Base-by-base conservation (phyloP, 495 filamentous ascomycete species). In the Halenospora varia region DNA sequence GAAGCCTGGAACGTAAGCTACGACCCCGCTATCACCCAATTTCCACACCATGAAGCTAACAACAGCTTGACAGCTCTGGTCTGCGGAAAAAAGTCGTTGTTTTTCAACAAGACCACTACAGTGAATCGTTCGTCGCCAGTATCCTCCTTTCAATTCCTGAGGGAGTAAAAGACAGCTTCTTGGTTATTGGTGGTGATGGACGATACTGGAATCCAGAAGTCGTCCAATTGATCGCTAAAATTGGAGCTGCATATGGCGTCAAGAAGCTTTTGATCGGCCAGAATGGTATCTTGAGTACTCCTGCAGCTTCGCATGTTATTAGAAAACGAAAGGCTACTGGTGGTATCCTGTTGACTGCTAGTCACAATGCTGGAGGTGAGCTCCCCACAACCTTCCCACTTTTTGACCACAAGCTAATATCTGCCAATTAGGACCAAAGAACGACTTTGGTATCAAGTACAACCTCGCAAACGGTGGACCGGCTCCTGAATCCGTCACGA, bases 381-480 rank as follows among this genome's bases (percentile, higher is more conserved):
- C 78, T 60, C 23, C 15, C 6, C 35, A 22, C 48, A 40, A 49
- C 20, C 4, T 42, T 40, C 22, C 42, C 44, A 49, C 15, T 41
- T 0, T 8, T 1, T 17, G 25, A 40, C 17, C 10, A 26, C 10
- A 1, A 55, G 53, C 46, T 63, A 52, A 57, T 9, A 44, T 17
- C 11, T 26, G n/a, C 13, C 1, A 22, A 47, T 24, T 64, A 97
- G 92, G 94, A 23, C 95, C 95, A 48, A 84, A 82, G 57, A 84
- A 90, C 70, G 94, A 98, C 75, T 97, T 97, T 57, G 94, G 94
- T 55, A 97, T 98, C 85, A 98, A 98, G 77, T 98, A 98, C 81
- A 98, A 98, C 79, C 79, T 98, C 49, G 72, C 88, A 66, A 97
- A 97, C 70, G 94, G 94, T 58, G 94, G 91, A 25, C 94, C 94